Percentiles rank a stretch among this genome's conserved stretches.
Conservation (phyloP, 208 protist genomes). For the Trypanosoma lewisi region DNA sequence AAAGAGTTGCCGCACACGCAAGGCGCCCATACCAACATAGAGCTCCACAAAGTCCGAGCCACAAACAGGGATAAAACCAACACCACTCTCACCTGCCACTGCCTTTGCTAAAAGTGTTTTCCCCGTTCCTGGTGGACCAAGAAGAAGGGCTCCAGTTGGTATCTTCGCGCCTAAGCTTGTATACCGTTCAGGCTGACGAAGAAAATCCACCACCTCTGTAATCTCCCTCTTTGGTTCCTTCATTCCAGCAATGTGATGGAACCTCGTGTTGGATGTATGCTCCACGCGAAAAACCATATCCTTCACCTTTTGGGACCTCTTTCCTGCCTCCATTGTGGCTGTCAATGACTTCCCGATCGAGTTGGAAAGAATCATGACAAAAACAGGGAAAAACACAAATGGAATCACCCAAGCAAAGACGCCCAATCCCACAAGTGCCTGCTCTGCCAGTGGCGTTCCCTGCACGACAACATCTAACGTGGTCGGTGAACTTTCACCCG, state of each 20-base stretch:
- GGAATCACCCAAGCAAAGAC: constrained; percentile 77
- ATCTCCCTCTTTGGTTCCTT: constrained; percentile 97
- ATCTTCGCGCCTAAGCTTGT: constrained; percentile 79
- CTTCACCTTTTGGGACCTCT: constrained; percentile 50
- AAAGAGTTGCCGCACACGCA: constrained; percentile 95
- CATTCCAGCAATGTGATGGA: constrained; percentile 88
- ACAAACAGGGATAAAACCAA: constrained; percentile 91
- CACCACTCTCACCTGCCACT: constrained; percentile 88
- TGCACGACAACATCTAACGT: constrained; percentile 44
- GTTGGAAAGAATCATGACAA: constrained; percentile 72
- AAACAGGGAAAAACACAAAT: constrained; percentile 82
- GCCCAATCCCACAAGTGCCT: constrained; percentile 55
- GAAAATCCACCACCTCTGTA: constrained; percentile 96
- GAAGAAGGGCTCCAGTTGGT: constrained; percentile 79
- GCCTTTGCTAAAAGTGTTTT: constrained; percentile 95
- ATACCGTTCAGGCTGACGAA: constrained; percentile 83
- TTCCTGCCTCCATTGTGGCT: constrained; percentile 45
- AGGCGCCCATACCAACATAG: constrained; percentile 94
- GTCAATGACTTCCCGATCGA: constrained; percentile 59
- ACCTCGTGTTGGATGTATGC: constrained; percentile 49
- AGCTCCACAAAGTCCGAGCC: constrained; percentile 97
- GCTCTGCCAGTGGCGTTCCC: constrained; percentile 55
- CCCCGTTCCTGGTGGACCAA: constrained; percentile 92
- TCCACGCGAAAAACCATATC: constrained; percentile 75
- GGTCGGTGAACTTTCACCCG: constrained; percentile 16